Conservation (phyloP, 495 filamentous ascomycete species). For the Daldinia decipiens region DNA sequence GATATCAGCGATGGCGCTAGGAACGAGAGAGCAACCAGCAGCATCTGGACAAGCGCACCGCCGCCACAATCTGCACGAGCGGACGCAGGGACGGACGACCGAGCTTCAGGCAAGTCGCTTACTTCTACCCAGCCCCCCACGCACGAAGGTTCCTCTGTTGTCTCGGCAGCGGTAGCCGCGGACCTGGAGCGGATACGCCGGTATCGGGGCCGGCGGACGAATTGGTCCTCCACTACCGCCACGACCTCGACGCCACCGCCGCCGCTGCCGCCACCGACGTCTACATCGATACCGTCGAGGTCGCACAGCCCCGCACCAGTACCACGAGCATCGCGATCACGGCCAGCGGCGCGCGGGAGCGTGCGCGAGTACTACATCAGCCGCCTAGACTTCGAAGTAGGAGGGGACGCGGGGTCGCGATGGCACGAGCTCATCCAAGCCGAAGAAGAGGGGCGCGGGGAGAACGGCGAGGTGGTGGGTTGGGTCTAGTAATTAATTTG, state of each 20-base stretch:
- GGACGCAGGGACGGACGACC: neutral
- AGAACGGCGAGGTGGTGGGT: neutral
- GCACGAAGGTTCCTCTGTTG: neutral
- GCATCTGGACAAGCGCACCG: neutral
- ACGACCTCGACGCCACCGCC: neutral
- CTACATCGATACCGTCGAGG: neutral
- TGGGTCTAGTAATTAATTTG: conserved; percentile 20
- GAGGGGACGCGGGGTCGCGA: conserved; percentile 3
- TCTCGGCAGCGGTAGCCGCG: conserved; percentile 24
- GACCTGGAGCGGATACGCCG: conserved; percentile 38
- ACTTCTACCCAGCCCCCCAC: neutral
- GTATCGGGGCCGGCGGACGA: conserved; percentile 25
- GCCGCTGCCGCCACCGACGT: neutral
- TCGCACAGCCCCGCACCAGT: neutral
- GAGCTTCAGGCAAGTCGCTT: neutral
- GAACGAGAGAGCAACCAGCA: conserved; percentile 3
- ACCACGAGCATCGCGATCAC: neutral
- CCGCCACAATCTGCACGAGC: neutral
- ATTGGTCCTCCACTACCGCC: conserved; percentile 3
- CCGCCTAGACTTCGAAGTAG: conserved; percentile 28
- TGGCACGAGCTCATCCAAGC: conserved; percentile 3
- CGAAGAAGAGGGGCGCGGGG: neutral
- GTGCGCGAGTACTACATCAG: conserved; percentile 27
- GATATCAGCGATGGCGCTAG: neutral
- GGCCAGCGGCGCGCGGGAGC: neutral